Conservation (phyloP, 108 stramenopile species). For the Poteriospumella lacustris region DNA sequence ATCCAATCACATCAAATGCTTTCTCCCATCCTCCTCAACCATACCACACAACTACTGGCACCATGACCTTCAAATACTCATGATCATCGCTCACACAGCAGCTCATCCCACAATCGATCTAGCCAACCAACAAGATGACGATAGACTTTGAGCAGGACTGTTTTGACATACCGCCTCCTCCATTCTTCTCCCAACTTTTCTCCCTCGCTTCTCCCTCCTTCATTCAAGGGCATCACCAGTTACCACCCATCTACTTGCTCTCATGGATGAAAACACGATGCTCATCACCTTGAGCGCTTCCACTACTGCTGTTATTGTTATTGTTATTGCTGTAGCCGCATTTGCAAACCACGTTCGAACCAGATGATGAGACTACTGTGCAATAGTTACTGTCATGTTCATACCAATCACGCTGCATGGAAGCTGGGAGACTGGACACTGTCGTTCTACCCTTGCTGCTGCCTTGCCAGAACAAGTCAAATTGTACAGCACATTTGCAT, state of each 20-base stretch:
- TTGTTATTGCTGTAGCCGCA: neutral
- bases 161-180: slow-evolving; percentile 2
- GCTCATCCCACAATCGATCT: slow-evolving; percentile 6
- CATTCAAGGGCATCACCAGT: slow-evolving; percentile 2
- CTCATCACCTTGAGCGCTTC: slow-evolving; percentile 1
- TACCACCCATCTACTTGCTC: neutral
- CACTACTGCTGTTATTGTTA: neutral
- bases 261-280: slow-evolving; percentile 7
- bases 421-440: too few relatives aligned
- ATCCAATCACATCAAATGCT: slow-evolving; percentile 1
- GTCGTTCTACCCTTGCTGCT: slow-evolving; percentile 1
- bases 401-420: too few relatives aligned
- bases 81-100: too few relatives aligned
- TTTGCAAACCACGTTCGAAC: neutral
- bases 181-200: too few relatives aligned
- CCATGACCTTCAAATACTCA: slow-evolving; percentile 7
- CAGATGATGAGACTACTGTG: neutral
- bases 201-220: slow-evolving; percentile 6
- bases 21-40: too few relatives aligned
- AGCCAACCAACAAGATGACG: slow-evolving; percentile 1
- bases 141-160: too few relatives aligned
- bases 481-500: too few relatives aligned
- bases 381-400: too few relatives aligned
- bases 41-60: too few relatives aligned
- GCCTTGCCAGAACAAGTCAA: too few relatives aligned